These are phyloP conservation scores for Scleroderma bovista DNA, from an alignment of 768 basidiomycete species.

Conservation along the genomic window DNA sequence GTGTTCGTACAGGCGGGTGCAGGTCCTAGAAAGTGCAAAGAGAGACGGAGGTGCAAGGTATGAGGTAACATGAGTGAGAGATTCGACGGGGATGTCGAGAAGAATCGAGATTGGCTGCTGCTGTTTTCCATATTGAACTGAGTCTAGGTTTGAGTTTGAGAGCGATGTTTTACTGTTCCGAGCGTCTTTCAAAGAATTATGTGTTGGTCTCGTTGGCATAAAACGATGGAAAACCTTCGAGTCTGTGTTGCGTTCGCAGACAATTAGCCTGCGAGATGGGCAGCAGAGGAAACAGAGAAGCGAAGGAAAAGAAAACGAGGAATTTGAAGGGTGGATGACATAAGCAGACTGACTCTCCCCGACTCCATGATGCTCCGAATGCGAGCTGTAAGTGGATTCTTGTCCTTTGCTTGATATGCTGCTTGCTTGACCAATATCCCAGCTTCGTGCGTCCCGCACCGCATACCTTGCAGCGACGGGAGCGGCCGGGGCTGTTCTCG, in stretches of 20 bases:
- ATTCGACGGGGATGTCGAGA: conserved; percentile 55
- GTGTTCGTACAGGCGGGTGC: conserved; percentile 51
- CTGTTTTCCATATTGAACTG: conserved; percentile 47
- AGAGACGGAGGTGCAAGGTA: conserved; percentile 64
- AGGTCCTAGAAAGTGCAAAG: conserved; percentile 49
- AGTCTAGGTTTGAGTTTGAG: conserved; percentile 15
- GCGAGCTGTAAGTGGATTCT: conserved; percentile 15
- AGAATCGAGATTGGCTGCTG: conserved; percentile 18
- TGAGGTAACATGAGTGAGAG: conserved; percentile 71
- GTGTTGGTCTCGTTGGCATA: conserved; percentile 61
- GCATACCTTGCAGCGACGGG: conserved; percentile 14
- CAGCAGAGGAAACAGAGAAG: background rate
- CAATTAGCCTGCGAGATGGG: background rate
- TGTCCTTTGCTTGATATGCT: background rate
- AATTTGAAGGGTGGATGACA: too few species aligned
- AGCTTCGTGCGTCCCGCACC: conserved; percentile 24
- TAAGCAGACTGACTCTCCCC: background rate
- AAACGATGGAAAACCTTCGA: conserved; percentile 32
- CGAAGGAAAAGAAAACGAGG: background rate
- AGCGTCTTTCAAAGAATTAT: conserved; percentile 36
- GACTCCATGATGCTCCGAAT: conserved; percentile 19
- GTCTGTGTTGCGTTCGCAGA: conserved; percentile 18
- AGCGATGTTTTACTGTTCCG: conserved; percentile 24
- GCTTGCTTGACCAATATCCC: background rate
- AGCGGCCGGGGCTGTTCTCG: conserved; percentile 12